Evolutionary conservation across 2,329 filamentous ascomycete species (phyloP), one percentile per base, ranked within the genome.

Genomic region (Aspergillus pseudoterreus): DNA sequence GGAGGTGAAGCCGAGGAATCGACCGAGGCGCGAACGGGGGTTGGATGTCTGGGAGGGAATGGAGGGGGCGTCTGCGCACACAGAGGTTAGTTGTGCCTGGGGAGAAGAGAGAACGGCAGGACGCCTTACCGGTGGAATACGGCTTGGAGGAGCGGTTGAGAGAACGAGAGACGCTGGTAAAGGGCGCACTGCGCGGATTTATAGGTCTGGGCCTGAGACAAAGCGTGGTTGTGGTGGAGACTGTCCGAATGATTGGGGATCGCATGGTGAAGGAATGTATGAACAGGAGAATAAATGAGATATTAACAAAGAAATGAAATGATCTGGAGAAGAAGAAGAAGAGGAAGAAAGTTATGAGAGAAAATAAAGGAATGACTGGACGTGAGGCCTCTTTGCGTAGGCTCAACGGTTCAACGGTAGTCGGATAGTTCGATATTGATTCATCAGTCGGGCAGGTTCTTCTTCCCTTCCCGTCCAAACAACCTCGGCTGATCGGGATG

Each of bases 1-100:
- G 4, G 63, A 60, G 6, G 67, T 62, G 55, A 72, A 72, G 44
- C 71, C 70, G 17, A 68, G 46, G 47, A 68, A 55, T 45, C 70
- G 69, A 39, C 67, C 63, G 38, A 73, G 42, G 19, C 66, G 62
- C 14, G 67, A 70, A 30, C 57, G 60, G 11, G 62, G 57, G 48
- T 8, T 50, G 27, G 45, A 38, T 14, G 55, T 48, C 9, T 22
- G 44, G 24, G 38, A n/a, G 35, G 39, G 21, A 14, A 24, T 22
- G 22, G 38, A 35, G 33, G 43, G n/a, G 6, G 27, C 38, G 35
- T 41, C 24, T 41, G 15, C 39, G 27, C 27, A 30, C 27, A 30
- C 15, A 22, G 39, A 43, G 5, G 19, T 8, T 42, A 19, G 17
- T 42, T 17, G 14, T 42, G 17, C 9, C 39, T 1, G 17, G 22